Evolutionary conservation across 2,329 filamentous ascomycete species (phyloP).

Genomic region (Teratosphaeria viscida): DNA sequence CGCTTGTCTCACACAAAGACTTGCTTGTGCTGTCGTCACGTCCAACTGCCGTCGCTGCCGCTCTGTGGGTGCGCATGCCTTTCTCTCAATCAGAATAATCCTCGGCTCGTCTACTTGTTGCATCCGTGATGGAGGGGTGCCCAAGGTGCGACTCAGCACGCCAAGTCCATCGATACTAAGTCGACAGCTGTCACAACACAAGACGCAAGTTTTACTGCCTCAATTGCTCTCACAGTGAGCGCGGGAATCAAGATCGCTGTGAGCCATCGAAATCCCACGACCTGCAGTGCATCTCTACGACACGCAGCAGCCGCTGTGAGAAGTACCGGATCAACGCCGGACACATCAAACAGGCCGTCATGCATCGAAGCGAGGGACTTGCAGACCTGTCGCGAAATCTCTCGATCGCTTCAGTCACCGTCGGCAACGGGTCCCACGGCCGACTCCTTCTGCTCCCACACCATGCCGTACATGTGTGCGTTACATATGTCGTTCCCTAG

Average conservation of each 20-base stretch:
- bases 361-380: not conserved
- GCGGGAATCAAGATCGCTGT: not conserved
- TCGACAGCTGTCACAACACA: not conserved
- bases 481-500: not conserved
- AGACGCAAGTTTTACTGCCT: not conserved
- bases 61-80: not conserved
- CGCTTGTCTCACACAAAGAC: not conserved
- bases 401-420: not conserved
- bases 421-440: not conserved
- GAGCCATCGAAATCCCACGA: not conserved
- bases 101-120: not conserved
- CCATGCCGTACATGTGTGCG: not conserved
- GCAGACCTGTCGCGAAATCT: not conserved
- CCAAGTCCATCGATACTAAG: not conserved
- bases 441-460: not conserved
- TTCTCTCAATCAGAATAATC: not conserved
- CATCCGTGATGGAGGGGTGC: not conserved
- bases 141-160: not conserved
- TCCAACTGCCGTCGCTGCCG: too few relatives aligned
- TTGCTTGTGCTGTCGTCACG: not conserved
- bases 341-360: not conserved
- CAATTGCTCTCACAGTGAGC: not conserved
- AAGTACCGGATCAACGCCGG: not conserved
- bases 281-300: not conserved
- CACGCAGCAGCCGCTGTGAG: too few relatives aligned